Conservation (phyloP, 2,329 filamentous ascomycete species). For the Aureobasidium sp. region DNA sequence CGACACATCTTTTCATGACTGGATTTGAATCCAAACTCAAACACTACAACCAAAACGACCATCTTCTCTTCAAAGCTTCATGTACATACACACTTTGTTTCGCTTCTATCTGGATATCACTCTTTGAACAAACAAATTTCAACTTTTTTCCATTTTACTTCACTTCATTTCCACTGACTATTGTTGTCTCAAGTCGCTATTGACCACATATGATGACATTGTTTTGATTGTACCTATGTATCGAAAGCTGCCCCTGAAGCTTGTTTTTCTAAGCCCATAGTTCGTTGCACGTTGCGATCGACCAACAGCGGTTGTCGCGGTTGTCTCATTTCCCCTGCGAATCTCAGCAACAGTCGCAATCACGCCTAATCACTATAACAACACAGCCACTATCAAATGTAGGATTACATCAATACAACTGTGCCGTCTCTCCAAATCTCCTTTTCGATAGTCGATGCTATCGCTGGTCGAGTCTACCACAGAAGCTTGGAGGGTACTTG, state of each 20-base stretch:
- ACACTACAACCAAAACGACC: background rate
- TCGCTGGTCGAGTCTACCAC: background rate
- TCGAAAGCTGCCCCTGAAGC: background rate
- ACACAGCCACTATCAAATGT: background rate
- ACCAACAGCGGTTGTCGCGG: constrained; percentile 1
- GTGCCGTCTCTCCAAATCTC: background rate
- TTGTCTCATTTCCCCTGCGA: constrained; percentile 5
- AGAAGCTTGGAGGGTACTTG: background rate
- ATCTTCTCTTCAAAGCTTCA: background rate
- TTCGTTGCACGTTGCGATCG: background rate
- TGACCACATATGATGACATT: background rate
- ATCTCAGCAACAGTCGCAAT: background rate
- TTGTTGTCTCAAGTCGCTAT: too few species aligned
- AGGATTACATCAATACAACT: background rate
- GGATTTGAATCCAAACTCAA: background rate
- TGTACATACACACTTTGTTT: constrained; percentile 8
- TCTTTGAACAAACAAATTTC: constrained; percentile 2
- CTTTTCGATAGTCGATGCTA: background rate
- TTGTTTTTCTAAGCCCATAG: background rate
- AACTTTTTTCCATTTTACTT: background rate
- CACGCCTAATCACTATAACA: constrained; percentile 2
- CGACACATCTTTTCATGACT: background rate
- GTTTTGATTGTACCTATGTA: background rate
- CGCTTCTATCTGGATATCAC: constrained; percentile 10
- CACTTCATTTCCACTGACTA: background rate